Evolutionary conservation across 2,329 filamentous ascomycete species (phyloP).

Genomic region (Sporothrix brunneoviolacea): DNA sequence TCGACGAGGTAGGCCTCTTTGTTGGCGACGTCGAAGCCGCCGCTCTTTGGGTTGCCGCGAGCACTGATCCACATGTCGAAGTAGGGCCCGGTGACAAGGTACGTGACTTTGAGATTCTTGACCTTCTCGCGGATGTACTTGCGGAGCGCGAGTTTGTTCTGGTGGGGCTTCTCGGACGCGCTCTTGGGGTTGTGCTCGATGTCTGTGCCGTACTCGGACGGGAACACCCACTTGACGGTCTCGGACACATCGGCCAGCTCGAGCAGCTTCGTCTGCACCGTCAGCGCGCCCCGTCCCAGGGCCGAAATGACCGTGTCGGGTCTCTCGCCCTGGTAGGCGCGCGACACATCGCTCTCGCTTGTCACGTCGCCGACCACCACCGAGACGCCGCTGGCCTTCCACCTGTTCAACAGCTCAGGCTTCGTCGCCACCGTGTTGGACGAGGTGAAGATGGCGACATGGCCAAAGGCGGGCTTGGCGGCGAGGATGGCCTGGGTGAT

Average conservation of each 20-base stretch:
- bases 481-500: slow-evolving; percentile 29
- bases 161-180: slow-evolving; percentile 57
- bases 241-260: slow-evolving; percentile 47
- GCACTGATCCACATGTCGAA: slow-evolving; percentile 53
- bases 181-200: slow-evolving; percentile 55
- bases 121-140: slow-evolving; percentile 49
- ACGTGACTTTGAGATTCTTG: slow-evolving; percentile 53
- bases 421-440: slow-evolving; percentile 44
- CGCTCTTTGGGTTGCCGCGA: slow-evolving; percentile 34
- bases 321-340: slow-evolving; percentile 47
- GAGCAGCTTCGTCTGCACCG: slow-evolving; percentile 56
- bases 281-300: slow-evolving; percentile 57
- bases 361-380: slow-evolving; percentile 50
- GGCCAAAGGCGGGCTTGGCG: slow-evolving; percentile 25
- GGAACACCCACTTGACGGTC: slow-evolving; percentile 56
- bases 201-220: slow-evolving; percentile 62
- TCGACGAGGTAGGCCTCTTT: slow-evolving; percentile 57
- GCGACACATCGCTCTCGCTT: slow-evolving; percentile 43
- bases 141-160: slow-evolving; percentile 63
- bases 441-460: slow-evolving; percentile 36
- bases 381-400: slow-evolving; percentile 39
- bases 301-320: slow-evolving; percentile 61
- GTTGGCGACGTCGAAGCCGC: slow-evolving; percentile 51
- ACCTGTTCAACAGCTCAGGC: slow-evolving; percentile 33
- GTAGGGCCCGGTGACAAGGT: slow-evolving; percentile 64